Conservation (phyloP, 208 protist species). For the Crithidia acanthocephali region DNA sequence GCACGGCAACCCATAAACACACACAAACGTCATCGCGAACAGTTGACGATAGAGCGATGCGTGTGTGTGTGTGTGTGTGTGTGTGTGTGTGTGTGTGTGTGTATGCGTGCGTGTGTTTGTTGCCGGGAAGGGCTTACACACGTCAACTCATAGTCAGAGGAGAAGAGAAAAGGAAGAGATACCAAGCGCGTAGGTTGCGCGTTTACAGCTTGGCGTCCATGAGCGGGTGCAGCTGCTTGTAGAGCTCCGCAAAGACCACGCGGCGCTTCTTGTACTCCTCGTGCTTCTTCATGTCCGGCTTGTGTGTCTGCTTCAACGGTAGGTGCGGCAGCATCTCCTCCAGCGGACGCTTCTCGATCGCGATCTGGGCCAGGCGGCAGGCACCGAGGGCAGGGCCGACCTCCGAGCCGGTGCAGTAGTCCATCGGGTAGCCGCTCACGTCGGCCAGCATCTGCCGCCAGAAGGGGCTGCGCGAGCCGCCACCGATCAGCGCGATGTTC, state of each 20-base stretch:
- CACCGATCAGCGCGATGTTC: conserved; percentile 72
- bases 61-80: background rate
- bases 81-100: no score
- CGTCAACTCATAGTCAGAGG: no score
- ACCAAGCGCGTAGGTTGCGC: background rate
- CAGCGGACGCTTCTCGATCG: conserved; percentile 57
- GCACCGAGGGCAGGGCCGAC: conserved; percentile 69
- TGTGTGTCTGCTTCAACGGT: conserved; percentile 62
- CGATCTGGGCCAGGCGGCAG: conserved; percentile 72
- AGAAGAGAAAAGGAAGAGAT: no score
- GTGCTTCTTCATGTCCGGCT: conserved; percentile 59
- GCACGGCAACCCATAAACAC: background rate
- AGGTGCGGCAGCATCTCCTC: conserved; percentile 57
- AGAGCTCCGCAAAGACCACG: conserved; percentile 58
- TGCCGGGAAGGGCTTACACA: no score
- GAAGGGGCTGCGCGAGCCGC: conserved; percentile 65
- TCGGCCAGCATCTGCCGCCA: conserved; percentile 86
- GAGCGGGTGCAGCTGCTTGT: conserved; percentile 62
- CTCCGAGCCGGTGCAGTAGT: conserved; percentile 75
- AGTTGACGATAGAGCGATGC: background rate
- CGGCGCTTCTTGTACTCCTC: conserved; percentile 56
- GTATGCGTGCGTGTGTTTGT: no score
- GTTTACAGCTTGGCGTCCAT: conserved; percentile 61
- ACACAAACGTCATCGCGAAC: background rate
- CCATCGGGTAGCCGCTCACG: conserved; percentile 55